These are phyloP conservation scores for Coemansia pectinata DNA, from an alignment of 192 early-diverging fungal species.

Conservation along the genomic window DNA sequence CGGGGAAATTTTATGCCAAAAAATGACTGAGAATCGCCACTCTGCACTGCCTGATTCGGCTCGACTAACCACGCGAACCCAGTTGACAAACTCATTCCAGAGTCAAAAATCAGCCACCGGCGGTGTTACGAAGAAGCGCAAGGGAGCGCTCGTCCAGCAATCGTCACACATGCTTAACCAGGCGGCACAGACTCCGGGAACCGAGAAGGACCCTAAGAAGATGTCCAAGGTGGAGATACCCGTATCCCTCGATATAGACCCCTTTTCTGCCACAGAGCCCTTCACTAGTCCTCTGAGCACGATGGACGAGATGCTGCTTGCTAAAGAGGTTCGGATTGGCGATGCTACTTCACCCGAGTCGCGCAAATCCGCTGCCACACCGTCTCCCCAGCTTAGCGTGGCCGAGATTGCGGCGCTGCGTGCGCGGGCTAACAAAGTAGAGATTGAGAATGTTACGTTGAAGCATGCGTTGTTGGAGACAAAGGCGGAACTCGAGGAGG, in stretches of 20 bases:
- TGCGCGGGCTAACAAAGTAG: constrained; percentile 17
- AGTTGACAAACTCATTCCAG: constrained; percentile 31
- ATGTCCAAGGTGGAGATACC: constrained; percentile 43
- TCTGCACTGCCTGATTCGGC: constrained; percentile 17
- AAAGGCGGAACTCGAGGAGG: constrained; percentile 48
- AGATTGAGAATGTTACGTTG: constrained; percentile 41
- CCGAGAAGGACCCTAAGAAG: constrained; percentile 42
- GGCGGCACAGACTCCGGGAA: neutral
- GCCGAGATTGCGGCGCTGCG: constrained; percentile 1
- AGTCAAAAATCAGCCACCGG: constrained; percentile 31
- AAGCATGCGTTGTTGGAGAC: constrained; percentile 53
- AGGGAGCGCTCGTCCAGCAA: constrained; percentile 31
- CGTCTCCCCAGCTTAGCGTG: neutral
- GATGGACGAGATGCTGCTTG: constrained; percentile 38
- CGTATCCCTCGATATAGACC: constrained; percentile 44
- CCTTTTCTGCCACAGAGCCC: constrained; percentile 22
- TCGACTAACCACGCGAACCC: constrained; percentile 22
- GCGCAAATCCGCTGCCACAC: neutral
- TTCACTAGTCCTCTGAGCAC: constrained; percentile 34
- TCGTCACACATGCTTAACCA: constrained; percentile 35
- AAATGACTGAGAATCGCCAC: constrained; percentile 40
- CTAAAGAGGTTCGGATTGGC: constrained; percentile 11
- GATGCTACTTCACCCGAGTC: constrained; percentile 1
- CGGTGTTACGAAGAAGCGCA: constrained; percentile 25
- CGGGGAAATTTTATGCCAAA: neutral